Base-by-base conservation (phyloP, 805 yeast species). In the Metschnikowia borealis region DNA sequence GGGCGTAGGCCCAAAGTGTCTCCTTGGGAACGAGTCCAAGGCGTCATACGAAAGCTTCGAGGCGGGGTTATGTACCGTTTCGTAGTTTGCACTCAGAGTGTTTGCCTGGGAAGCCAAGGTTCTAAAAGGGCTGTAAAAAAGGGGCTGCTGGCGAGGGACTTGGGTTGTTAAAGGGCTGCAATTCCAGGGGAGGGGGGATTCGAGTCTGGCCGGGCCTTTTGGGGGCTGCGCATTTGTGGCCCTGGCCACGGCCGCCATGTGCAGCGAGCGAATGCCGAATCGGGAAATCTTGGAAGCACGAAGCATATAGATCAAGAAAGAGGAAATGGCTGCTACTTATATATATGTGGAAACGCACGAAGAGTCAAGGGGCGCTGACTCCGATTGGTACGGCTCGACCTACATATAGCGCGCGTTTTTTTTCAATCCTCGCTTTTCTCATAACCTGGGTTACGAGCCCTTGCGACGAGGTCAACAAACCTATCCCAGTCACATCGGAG, bases 1-100 rank as follows among this genome's bases (percentile, higher is more conserved):
- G 0, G 87, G 83, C 13, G 79, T 74, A 21, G 95, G 89, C 11
- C 99, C 99, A 51, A 92, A 74, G 68, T 94, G 99, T 61, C 98
- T 87, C 62, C 95, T 81, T 45, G 87, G 80, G 68, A 92, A 94
- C 1, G 94, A 84, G 64, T 94, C 99, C 50, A 88, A 74, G 3
- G 80, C 58, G 15, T 57, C 60, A 36, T 69, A 60, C 2, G 56
- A 36, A 34, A 57, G 58, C 31, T 57, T 51, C 10, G 51, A 42
- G 21, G 72, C 63, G 7, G 83, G 78, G 51, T 73, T 68, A 58
- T 77, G 81, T 6, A 84, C 68, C 32, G 67, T 57, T 2, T 64
- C 62, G 60, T 82, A 85, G 55, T 76, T 71, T 2, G 68, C 67
- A n/a, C 84, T 77, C 14, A 85, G 79, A 10, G 85, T 75, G 56